A percentile compares a stretch with the other conserved stretches of the same genome.
Conservation (phyloP, 495 filamentous ascomycete species). For the Pseudevernia furfuracea region DNA sequence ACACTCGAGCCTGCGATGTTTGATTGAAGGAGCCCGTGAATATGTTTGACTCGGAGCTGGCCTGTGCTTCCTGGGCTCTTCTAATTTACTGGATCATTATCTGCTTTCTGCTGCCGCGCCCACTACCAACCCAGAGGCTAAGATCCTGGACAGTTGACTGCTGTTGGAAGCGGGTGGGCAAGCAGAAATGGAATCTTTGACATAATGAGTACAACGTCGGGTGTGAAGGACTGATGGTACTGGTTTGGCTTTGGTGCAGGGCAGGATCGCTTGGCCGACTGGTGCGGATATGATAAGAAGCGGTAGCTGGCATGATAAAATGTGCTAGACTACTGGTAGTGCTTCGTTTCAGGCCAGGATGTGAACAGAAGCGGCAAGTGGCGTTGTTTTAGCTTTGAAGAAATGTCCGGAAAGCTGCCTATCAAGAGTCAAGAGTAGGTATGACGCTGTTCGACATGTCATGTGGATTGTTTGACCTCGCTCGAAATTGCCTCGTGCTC, state of each 20-base stretch:
- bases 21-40: not conserved
- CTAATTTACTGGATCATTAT: no score
- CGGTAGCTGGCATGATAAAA: not conserved
- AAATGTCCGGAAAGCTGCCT: not conserved
- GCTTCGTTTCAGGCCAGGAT: not conserved
- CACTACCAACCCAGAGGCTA: not conserved
- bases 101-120: not conserved
- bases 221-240: not conserved
- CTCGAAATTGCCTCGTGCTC: not conserved
- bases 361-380: not conserved
- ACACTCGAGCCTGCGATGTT: not conserved
- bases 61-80: not conserved
- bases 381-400: not conserved
- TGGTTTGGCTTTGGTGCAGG: not conserved
- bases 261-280: not conserved
- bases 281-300: not conserved
- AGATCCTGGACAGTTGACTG: not conserved
- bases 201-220: not conserved
- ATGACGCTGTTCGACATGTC: no score
- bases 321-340: not conserved
- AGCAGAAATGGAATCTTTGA: not conserved
- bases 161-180: not conserved
- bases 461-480: not conserved
- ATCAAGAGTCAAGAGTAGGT: no score
- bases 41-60: not conserved